Base-by-base conservation (phyloP, 495 filamentous ascomycete species). In the Daldinia concentrica region DNA sequence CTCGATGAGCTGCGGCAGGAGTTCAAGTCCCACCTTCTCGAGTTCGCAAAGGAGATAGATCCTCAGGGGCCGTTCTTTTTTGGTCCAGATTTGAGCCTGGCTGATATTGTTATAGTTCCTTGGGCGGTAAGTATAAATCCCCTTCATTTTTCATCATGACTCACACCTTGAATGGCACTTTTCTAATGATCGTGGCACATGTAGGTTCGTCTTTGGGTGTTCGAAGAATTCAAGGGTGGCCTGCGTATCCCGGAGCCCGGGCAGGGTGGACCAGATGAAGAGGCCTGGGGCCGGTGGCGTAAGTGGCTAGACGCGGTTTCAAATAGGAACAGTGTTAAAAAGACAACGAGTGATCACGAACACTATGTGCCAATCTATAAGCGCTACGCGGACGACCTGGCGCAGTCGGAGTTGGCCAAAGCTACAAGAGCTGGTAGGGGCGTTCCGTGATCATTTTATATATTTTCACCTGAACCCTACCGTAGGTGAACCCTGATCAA, bases 321-420 rank as follows among this genome's bases (percentile, higher is more conserved):
- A 62, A 66, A 62, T 2, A 79, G 84, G 54, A 79, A 83, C 67
- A 89, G 85, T 75, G 80, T 89, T 3, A 78, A 77, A 65, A 79
- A 85, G 70, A 90, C 85, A 2, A 84, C 76, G 62, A 89, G 87
- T 67, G 85, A 88, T 55, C 82, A 61, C 58, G 81, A 87, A 71
- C 76, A 85, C 64, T 89, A 87, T 74, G 52, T 85, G 48, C 87
- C 85, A 0, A 88, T 90, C 55, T 90, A 89, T 73, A 81, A 87
- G 70, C 78, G 84, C 50, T 90, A 90, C 82, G 87, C 86, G 22
- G 86, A 90, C 69, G 82, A 90, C 78, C 79, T 76, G 26, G 87
- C 86, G 54, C 85, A 89, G 79, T 87, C 85, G 66, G 87, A 91
- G 71, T 61, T 88, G 73, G 88, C 88, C 11, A 90, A 90, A 78